Percentiles rank a stretch among this genome's conserved stretches.
Evolutionary conservation across 2,329 filamentous ascomycete genomes (phyloP).

Genomic region (Penicillium sp.): DNA sequence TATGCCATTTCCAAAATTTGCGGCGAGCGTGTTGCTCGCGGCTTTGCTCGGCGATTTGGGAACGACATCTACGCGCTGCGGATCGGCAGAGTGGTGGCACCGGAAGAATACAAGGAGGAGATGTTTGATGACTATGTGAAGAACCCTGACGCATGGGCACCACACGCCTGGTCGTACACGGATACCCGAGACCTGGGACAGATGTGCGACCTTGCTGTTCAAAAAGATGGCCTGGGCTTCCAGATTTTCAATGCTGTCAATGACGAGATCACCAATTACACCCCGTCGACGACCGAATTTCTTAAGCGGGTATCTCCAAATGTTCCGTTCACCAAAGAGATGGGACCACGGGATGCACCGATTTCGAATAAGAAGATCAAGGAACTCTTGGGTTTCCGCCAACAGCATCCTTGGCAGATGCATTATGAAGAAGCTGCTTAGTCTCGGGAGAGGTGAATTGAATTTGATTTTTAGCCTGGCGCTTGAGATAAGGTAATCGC

Average conservation of each 20-base stretch:
- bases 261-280: slow-evolving; percentile 52
- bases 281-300: slow-evolving; percentile 48
- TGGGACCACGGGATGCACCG: slow-evolving; percentile 56
- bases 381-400: slow-evolving; percentile 53
- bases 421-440: slow-evolving; percentile 9
- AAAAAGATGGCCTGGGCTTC: slow-evolving; percentile 53
- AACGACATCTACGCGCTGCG: slow-evolving; percentile 56
- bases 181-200: slow-evolving; percentile 57
- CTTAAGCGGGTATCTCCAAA: slow-evolving; percentile 46
- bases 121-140: slow-evolving; percentile 48
- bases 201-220: slow-evolving; percentile 52
- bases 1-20: slow-evolving; percentile 58
- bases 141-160: slow-evolving; percentile 47
- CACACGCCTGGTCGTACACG: slow-evolving; percentile 59
- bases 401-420: slow-evolving; percentile 42
- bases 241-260: slow-evolving; percentile 62
- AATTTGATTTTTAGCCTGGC: not conserved
- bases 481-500: too few relatives aligned
- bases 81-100: slow-evolving; percentile 58
- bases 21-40: slow-evolving; percentile 52
- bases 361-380: slow-evolving; percentile 56
- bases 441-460: not conserved
- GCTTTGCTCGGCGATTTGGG: slow-evolving; percentile 51
- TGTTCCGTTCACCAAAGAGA: slow-evolving; percentile 49
- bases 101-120: slow-evolving; percentile 52